Percentiles rank a stretch among this genome's conserved stretches.
Conservation (phyloP, 768 basidiomycete genomes). For the Tulasnella sp. region DNA sequence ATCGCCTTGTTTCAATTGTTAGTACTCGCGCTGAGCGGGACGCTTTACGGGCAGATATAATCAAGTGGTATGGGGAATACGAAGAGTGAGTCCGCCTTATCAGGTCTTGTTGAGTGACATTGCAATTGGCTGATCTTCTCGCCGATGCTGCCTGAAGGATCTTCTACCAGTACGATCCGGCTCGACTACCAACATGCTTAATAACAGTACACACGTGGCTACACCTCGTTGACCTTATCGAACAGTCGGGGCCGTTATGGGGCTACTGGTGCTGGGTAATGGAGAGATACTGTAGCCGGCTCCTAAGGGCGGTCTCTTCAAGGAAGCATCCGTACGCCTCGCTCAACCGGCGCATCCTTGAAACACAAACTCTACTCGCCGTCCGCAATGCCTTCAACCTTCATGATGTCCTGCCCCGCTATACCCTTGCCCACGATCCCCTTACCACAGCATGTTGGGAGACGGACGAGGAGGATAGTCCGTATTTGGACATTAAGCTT, state of each 20-base stretch:
- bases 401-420: not conserved
- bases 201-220: not conserved
- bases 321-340: constrained; percentile 8
- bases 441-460: too few species aligned
- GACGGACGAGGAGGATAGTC: too few species aligned
- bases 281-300: constrained; percentile 12
- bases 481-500: not conserved
- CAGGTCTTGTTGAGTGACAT: not conserved
- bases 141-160: not conserved
- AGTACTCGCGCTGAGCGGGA: constrained; percentile 36
- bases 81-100: not conserved
- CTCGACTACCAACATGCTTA: not conserved
- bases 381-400: not conserved
- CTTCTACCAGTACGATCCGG: not conserved
- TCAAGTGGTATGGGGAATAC: not conserved
- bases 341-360: constrained; percentile 1
- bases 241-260: constrained; percentile 10
- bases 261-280: constrained; percentile 14
- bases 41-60: constrained; percentile 28
- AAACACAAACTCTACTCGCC: not conserved
- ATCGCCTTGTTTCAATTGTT: constrained; percentile 34
- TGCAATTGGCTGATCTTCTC: not conserved
- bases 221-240: not conserved
- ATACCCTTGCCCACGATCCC: not conserved
- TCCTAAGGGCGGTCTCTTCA: not conserved